These are phyloP conservation scores for Cyclospora cayetanensis DNA, from an alignment of 169 alveolate species.

Conservation along the genomic window DNA sequence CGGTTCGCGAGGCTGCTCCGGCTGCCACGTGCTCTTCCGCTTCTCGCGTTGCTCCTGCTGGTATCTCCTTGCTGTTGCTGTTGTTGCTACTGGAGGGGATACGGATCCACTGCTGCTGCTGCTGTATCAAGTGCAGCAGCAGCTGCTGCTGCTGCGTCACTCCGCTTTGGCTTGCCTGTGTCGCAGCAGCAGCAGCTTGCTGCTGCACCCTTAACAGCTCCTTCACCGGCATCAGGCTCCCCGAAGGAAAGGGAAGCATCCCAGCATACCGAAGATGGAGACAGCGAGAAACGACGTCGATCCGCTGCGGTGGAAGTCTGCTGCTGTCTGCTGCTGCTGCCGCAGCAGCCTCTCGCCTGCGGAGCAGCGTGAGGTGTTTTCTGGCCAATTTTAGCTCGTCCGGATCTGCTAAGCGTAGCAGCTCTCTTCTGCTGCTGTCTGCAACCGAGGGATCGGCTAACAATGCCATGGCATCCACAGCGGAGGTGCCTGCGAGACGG, in stretches of 20 bases:
- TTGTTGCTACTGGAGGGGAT: background rate
- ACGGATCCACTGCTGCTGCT: background rate
- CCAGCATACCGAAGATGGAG: background rate
- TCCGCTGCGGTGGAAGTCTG: background rate
- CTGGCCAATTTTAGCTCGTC: constrained; percentile 31
- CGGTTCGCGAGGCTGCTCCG: background rate
- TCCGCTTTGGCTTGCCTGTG: background rate
- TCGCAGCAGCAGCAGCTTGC: background rate
- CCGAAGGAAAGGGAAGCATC: background rate
- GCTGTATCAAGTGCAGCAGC: background rate
- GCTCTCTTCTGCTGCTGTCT: background rate
- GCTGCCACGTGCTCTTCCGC: background rate
- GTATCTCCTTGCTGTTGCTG: background rate
- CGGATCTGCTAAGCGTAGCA: constrained; percentile 19
- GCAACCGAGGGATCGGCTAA: constrained; percentile 20
- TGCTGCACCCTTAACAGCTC: constrained; percentile 2
- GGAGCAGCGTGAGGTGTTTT: background rate
- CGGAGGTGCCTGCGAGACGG: constrained; percentile 29
- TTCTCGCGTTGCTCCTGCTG: constrained; percentile 7
- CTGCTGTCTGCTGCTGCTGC: constrained; percentile 43
- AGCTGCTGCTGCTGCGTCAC: background rate
- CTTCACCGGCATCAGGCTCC: background rate
- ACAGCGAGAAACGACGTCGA: background rate
- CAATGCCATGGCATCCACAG: constrained; percentile 23
- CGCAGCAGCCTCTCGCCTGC: background rate